Conservation (phyloP, 306 rosid species). For the Cucumis sativus region Cucumber_9930_V3 NC_026657.2:465001-465500, state of each 20-base stretch:
- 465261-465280: neutral
- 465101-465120: slow-evolving; percentile 3
- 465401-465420: too few relatives aligned
- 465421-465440: too few relatives aligned
- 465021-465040: neutral
- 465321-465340: neutral
- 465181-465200: neutral
- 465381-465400: too few relatives aligned
- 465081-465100: neutral
- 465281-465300: neutral
- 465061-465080: neutral
- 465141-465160: neutral
- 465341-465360: neutral
- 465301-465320: neutral
- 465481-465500: too few relatives aligned
- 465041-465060: neutral
- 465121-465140: neutral
- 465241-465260: neutral
- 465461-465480: too few relatives aligned
- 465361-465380: too few relatives aligned
- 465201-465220: neutral
- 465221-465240: neutral
- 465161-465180: neutral
- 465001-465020: neutral
- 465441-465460: neutral